Conservation (phyloP, 1,284 basidiomycete genomes). For the Ustanciosporium gigantosporum region DNA sequence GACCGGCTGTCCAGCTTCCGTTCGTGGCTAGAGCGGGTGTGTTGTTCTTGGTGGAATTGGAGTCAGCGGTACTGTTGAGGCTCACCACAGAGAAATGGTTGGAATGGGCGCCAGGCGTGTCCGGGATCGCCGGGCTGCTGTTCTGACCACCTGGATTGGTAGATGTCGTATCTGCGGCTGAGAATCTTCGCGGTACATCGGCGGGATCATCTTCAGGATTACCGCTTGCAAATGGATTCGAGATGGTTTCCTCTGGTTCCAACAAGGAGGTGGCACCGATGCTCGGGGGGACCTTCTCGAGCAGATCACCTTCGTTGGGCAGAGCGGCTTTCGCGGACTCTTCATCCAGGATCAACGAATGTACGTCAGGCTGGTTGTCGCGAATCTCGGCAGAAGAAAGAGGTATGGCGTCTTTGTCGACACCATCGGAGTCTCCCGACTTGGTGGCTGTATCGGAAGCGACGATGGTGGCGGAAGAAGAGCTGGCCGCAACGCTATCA, state of each 20-base stretch:
- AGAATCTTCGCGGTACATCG: neutral
- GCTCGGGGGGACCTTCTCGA: conserved; percentile 39
- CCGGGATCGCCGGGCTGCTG: conserved; percentile 2
- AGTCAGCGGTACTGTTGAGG: conserved; percentile 17
- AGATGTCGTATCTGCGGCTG: too few relatives aligned
- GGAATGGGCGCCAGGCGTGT: conserved; percentile 23
- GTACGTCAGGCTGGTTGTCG: conserved; percentile 14
- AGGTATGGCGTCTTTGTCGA: conserved; percentile 2
- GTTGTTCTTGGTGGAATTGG: neutral
- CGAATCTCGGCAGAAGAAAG: conserved; percentile 34
- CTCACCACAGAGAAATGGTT: conserved; percentile 46
- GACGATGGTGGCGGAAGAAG: conserved; percentile 15
- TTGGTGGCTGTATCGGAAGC: neutral
- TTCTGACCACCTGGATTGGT: neutral
- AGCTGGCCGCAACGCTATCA: conserved; percentile 8
- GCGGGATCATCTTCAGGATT: neutral
- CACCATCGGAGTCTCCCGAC: too few relatives aligned
- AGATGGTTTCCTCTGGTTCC: conserved; percentile 50
- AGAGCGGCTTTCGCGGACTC: conserved; percentile 21
- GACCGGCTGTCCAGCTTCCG: too few relatives aligned
- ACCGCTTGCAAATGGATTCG: conserved; percentile 47
- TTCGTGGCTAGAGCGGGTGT: neutral
- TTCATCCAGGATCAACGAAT: conserved; percentile 35
- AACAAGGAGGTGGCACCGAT: conserved; percentile 51
- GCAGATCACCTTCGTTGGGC: conserved; percentile 7